Evolutionary conservation across 148 eudicot species (phyloP).

Genomic region (Cornus kousa): DNA sequence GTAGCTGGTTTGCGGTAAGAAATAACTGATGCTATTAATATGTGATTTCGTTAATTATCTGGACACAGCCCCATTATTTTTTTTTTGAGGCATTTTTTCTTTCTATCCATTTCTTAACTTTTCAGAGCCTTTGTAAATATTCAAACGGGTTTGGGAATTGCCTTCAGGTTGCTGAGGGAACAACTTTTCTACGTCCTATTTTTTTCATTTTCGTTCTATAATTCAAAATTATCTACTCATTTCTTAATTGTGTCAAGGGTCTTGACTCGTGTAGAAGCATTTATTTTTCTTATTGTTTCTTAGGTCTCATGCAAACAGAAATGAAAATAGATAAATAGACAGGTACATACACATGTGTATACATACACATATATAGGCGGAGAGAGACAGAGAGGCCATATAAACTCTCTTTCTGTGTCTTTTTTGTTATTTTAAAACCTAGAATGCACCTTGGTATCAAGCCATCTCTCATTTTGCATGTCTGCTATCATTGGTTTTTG

Average conservation of each 20-base stretch:
- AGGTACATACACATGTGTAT: not conserved
- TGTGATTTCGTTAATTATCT: not conserved
- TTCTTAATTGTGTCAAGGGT: too few relatives aligned
- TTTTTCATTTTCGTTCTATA: not conserved
- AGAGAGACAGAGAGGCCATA: too few relatives aligned
- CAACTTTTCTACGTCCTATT: slow-evolving; percentile 72
- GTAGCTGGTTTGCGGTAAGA: slow-evolving; percentile 88
- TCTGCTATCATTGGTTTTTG: not conserved
- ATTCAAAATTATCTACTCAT: not conserved
- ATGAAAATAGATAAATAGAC: not conserved
- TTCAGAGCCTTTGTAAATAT: not conserved
- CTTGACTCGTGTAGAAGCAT: not conserved
- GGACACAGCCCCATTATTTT: not conserved
- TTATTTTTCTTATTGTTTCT: not conserved
- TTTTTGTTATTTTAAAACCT: too few relatives aligned
- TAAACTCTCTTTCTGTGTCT: too few relatives aligned
- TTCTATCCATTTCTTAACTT: not conserved
- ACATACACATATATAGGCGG: not conserved
- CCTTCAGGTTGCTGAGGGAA: slow-evolving; percentile 85
- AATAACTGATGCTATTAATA: not conserved
- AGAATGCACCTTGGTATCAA: not conserved
- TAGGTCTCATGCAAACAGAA: not conserved
- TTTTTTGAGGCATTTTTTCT: not conserved
- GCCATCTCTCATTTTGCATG: not conserved
- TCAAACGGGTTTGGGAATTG: not conserved